Evolutionary conservation across 2,329 filamentous ascomycete species (phyloP), one percentile per base, ranked within the genome.

Genomic region (Colletotrichum truncatum): DNA sequence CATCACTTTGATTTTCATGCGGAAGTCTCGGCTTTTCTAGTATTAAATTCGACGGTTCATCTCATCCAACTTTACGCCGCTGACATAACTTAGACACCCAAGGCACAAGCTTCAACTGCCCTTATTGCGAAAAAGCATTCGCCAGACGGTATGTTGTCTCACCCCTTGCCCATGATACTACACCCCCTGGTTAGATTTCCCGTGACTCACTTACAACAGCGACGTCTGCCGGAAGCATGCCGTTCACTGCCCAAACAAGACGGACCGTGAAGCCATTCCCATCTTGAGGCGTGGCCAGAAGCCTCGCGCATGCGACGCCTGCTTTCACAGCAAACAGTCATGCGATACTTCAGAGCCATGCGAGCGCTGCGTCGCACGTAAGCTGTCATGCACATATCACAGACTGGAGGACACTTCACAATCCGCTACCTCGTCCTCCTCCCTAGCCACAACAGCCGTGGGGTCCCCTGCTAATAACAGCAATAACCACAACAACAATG

Each of bases 221-320:
- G 70, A 71, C 46, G 72, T 74, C 14, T 74, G 72, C 62, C 69
- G 72, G 9, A 73, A 73, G 43, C 73, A 74, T 54, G 64, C 69
- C 7, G 28, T 67, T 6, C 64, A 67, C 38, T 74, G 73, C 30
- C 57, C 65, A 4, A 63, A 61, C 32, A 73, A 70, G 8, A 38
- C 34, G 14, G 28, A 49, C 16, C 41, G 51, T 14, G 57, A 66
- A 16, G 36, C 28, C 2, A 26, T 73, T 1, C 70, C 70, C 3
- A 67, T 69, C 1, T 66, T 70, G 8, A 71, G 69, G 36, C 70
- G 73, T 5, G 74, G 74, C 12, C 72, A 73, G 28, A 74, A 72
- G 41, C 69, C 72, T 0, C 59, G 65, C 1, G 73, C 73, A 3
- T 76, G 74, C 57, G 73, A 74, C 18, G 68, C 69, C 2, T 76